Conservation (phyloP, 2,329 filamentous ascomycete genomes). For the Alternaria brassicae region DNA sequence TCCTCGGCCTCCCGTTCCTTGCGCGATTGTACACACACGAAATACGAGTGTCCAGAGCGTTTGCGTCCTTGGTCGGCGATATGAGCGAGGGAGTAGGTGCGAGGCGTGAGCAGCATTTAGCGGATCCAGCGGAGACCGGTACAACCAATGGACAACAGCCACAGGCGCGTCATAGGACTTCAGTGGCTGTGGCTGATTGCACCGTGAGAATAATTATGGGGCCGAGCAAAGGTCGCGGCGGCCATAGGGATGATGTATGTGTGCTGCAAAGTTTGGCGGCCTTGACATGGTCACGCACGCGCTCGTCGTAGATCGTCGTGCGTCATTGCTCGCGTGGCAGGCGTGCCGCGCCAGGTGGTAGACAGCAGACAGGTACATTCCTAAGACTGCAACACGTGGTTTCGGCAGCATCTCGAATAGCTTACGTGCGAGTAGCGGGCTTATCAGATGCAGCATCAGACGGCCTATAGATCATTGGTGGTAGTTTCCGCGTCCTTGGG, state of each 20-base stretch:
- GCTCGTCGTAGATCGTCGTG: slow-evolving; percentile 14
- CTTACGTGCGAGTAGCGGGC: not conserved
- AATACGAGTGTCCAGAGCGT: slow-evolving; percentile 42
- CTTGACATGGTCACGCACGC: slow-evolving; percentile 14
- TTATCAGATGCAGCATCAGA: not conserved
- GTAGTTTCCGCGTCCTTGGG: not conserved
- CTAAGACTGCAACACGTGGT: not conserved
- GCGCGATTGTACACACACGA: slow-evolving; percentile 43
- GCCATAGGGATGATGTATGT: slow-evolving; percentile 8
- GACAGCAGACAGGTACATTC: not conserved
- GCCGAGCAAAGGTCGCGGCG: not conserved
- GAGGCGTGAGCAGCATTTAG: slow-evolving; percentile 53
- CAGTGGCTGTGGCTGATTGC: slow-evolving; percentile 15
- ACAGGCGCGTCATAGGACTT: slow-evolving; percentile 25
- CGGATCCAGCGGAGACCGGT: slow-evolving; percentile 32
- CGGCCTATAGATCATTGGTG: not conserved
- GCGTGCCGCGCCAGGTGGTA: slow-evolving; percentile 12
- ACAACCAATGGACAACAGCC: slow-evolving; percentile 25
- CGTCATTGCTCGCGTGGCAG: slow-evolving; percentile 20
- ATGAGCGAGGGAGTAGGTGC: slow-evolving; percentile 50
- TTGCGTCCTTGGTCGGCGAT: slow-evolving; percentile 43
- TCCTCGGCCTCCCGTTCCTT: slow-evolving; percentile 43
- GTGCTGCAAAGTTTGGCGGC: slow-evolving; percentile 2
- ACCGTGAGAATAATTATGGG: slow-evolving; percentile 1
- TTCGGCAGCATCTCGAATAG: not conserved